Evolutionary conservation across 2,329 filamentous ascomycete genomes (phyloP), one percentile per base, ranked within the genome.

Genomic region (Aspergillus novoparasiticus): DNA sequence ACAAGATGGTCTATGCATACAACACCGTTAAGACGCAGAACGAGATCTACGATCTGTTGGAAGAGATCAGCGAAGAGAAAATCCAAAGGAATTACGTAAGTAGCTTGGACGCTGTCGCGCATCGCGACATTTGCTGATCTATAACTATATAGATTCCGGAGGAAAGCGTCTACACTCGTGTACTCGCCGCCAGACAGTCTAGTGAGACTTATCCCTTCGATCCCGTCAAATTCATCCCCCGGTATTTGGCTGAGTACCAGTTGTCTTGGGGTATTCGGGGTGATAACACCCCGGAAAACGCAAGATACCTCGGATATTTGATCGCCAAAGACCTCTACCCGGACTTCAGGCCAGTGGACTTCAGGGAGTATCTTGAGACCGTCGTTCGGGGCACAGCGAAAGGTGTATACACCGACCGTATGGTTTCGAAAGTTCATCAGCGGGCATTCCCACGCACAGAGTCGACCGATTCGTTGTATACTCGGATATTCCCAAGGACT

Each of bases 261-360:
- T 69, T 81, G 41, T 82, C 80, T 0, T 82, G 78, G 78, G 80
- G 78, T 19, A 68, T 86, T 26, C 78, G 85, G 1, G 82, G 80
- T 1, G 85, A 89, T 65, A 86, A 86, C 70, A 82, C 76, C 11
- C 83, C 81, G 0, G 81, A 84, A 60, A 78, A 81, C 64, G 86
- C 86, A 12, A 76, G 79, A 57, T 87, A 86, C 64, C 75, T 88
- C 6, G 85, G 85, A 2, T 87, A 87, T 69, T 63, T 87, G 21
- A 76, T 80, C 59, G 79, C 76, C 36, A 82, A 81, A 66, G 82
- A 87, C 21, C 73, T 87, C 28, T 87, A 86, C 67, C 85, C 85
- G 3, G 83, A 85, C 23, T 76, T 86, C 59, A 64, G 79, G 58
- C 76, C 75, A 1, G 78, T 69, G 36, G 72, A 73, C 21, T 80